Conservation (phyloP, 345 rosid species). For the Eucalyptus curtisii region DNA sequence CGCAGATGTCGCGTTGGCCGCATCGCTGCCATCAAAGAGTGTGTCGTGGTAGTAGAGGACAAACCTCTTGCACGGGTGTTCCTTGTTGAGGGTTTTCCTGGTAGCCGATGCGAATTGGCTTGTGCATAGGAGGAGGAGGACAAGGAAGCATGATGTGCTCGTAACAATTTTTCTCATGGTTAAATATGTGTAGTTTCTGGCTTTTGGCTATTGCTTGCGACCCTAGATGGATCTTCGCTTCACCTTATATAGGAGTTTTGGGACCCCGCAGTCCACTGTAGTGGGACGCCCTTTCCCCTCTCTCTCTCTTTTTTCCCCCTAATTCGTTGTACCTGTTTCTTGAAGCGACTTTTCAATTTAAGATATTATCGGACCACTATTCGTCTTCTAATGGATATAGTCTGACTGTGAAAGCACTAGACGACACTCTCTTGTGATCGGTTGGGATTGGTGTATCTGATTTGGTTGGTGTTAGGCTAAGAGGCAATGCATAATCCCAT, state of each 20-base stretch:
- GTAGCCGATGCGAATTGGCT: slow-evolving; percentile 8
- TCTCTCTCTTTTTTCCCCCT: not conserved
- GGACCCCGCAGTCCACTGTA: not conserved
- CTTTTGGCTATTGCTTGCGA: not conserved
- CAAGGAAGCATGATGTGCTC: not conserved
- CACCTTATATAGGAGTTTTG: not conserved
- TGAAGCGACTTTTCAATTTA: not conserved
- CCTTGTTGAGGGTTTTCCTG: not conserved
- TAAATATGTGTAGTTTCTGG: not conserved
- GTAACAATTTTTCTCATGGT: not conserved
- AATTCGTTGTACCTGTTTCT: not conserved
- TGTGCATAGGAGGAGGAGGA: slow-evolving; percentile 5
- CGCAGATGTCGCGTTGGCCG: slow-evolving; percentile 44
- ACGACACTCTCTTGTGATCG: not conserved
- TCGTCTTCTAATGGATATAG: not conserved
- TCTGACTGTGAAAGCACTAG: not conserved
- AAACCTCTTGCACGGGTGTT: slow-evolving; percentile 46
- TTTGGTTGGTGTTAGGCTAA: not conserved
- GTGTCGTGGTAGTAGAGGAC: slow-evolving; percentile 48
- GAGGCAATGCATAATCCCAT: not conserved
- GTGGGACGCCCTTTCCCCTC: not conserved
- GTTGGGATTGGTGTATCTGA: not conserved
- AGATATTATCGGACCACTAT: not conserved
- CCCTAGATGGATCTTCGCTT: not conserved
- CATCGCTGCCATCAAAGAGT: slow-evolving; percentile 25